Conservation (phyloP, 83 land plant species). For the Larix sibirica region DNA sequence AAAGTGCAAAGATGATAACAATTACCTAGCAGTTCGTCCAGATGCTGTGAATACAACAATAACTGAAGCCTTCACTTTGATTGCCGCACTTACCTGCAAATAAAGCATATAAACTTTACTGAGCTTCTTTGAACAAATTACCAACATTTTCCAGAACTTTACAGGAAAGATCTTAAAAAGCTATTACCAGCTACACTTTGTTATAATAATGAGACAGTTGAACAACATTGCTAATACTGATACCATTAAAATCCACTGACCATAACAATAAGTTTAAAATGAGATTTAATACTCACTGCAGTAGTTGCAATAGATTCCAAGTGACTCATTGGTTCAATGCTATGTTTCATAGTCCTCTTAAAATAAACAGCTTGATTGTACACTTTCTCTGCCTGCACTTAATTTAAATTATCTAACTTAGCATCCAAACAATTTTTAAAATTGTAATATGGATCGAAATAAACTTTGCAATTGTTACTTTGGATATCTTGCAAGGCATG, state of each 20-base stretch:
- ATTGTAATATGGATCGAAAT: no score
- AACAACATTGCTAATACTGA: no score
- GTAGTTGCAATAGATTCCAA: conserved; percentile 95
- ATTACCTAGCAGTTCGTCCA: conserved; percentile 85
- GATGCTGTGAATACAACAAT: conserved; percentile 89
- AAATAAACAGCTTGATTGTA: conserved; percentile 90
- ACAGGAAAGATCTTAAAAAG: no score
- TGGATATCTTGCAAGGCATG: not conserved
- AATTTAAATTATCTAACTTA: no score
- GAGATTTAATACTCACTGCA: conserved; percentile 53
- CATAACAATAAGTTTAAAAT: not conserved
- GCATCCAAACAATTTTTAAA: no score
- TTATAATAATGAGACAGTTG: no score
- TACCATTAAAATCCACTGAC: no score
- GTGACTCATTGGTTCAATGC: conserved; percentile 90
- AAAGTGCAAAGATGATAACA: not conserved
- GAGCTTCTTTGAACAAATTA: no score
- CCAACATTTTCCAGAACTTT: no score
- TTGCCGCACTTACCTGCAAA: conserved; percentile 72
- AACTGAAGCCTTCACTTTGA: conserved; percentile 86
- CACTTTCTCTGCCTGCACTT: conserved; percentile 87
- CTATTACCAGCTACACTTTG: no score
- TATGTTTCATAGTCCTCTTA: conserved; percentile 85
- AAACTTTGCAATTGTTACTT: no score
- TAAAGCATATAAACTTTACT: not conserved